These are phyloP conservation scores for Nitzschia palea DNA, from an alignment of 108 stramenopile genomes.

Conservation along the genomic window DNA sequence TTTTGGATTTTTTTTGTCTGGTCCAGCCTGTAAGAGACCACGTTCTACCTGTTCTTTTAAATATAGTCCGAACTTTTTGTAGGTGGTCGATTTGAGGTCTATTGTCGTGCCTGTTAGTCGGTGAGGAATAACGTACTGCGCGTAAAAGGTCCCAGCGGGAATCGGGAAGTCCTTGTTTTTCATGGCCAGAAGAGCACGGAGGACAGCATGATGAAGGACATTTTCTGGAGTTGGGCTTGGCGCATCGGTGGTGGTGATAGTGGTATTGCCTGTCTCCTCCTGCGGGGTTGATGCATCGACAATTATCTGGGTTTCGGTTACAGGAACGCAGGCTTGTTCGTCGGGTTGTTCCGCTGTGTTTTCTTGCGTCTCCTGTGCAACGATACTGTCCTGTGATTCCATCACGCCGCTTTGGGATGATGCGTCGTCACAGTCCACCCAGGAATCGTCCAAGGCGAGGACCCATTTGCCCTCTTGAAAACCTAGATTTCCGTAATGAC, in stretches of 20 bases:
- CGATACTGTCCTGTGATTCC: too few species aligned
- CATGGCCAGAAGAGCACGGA: conserved; percentile 48
- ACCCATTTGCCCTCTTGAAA: conserved; percentile 65
- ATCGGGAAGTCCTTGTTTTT: conserved; percentile 67
- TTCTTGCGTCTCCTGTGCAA: too few species aligned
- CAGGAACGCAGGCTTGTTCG: too few species aligned
- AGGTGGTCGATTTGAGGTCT: conserved; percentile 66
- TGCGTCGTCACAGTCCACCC: not conserved
- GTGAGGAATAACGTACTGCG: conserved; percentile 54
- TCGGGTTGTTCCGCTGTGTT: too few species aligned
- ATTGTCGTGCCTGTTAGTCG: conserved; percentile 42
- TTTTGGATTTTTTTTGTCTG: conserved; percentile 42
- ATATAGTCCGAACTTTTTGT: conserved; percentile 81
- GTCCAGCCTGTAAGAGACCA: conserved; percentile 58
- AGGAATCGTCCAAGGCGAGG: conserved; percentile 27
- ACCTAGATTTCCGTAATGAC: conserved; percentile 79
- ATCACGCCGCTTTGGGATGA: too few species aligned
- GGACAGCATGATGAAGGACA: conserved; percentile 46
- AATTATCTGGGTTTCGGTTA: too few species aligned
- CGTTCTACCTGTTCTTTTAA: conserved; percentile 51
- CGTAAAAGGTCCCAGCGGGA: conserved; percentile 66
- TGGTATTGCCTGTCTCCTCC: too few species aligned
- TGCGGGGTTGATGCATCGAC: too few species aligned
- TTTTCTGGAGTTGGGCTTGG: conserved; percentile 33
- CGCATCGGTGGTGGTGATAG: too few species aligned